phyloP scores from a whole-genome alignment of 139 green algal genomes.

The Edaphochlamys debaryana region DNA sequence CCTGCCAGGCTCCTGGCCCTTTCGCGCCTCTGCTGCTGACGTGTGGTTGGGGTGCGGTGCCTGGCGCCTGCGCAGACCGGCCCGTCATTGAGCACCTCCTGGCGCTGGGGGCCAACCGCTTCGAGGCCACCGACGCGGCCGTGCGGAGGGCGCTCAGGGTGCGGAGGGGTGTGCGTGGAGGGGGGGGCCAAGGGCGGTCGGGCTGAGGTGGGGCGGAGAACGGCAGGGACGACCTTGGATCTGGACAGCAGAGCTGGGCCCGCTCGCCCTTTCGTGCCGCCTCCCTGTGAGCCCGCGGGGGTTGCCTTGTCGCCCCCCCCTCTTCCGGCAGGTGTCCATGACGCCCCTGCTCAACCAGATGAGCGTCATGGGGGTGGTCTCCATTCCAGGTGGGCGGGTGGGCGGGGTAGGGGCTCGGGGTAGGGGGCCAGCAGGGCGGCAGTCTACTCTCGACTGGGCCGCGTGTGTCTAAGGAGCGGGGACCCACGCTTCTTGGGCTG shows the following conservation, averaged over 20 bases:
- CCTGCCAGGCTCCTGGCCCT: no score
- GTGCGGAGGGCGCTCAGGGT: conserved; percentile 50
- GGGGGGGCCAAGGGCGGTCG: no score
- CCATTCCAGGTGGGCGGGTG: conserved; percentile 21
- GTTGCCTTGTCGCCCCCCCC: neutral
- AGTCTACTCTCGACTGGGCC: no score
- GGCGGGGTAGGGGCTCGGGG: neutral
- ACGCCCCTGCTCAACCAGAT: conserved; percentile 88
- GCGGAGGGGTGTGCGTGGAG: no score
- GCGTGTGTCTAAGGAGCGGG: no score
- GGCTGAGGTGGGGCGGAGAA: no score
- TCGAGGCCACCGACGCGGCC: conserved; percentile 71
- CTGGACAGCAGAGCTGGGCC: neutral
- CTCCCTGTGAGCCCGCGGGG: no score
- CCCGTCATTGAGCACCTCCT: conserved; percentile 80
- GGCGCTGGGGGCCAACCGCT: conserved; percentile 76
- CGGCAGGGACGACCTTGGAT: neutral
- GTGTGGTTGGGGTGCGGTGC: no score
- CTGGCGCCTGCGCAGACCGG: no score
- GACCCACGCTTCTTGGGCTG: no score
- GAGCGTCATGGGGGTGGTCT: conserved; percentile 82
- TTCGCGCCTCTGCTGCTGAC: no score
- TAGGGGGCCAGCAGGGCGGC: neutral
- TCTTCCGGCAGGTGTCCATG: conserved; percentile 64
- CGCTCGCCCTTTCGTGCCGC: no score